Evolutionary conservation across 1,284 basidiomycete species (phyloP).

Genomic region (Ceratobasidium sp.): DNA sequence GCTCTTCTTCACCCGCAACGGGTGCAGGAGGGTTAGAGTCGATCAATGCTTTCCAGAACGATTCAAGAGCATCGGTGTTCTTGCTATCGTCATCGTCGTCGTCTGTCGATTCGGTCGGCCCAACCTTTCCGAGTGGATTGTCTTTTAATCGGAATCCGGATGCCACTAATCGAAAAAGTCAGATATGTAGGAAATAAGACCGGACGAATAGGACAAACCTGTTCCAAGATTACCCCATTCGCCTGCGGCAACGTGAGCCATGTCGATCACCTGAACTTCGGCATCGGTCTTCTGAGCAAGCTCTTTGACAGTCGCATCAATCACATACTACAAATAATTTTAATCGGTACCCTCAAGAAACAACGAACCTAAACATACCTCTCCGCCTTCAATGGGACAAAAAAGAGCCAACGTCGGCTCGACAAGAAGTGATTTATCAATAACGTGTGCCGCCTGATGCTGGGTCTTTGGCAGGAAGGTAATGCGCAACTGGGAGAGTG

Average conservation of each 20-base stretch:
- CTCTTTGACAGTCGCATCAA: slow-evolving; percentile 82
- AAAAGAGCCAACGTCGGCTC: slow-evolving; percentile 85
- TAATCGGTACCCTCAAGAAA: no score
- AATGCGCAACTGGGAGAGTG: slow-evolving; percentile 5
- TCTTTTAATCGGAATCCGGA: slow-evolving; percentile 77
- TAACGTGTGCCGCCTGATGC: slow-evolving; percentile 60
- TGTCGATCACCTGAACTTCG: slow-evolving; percentile 84
- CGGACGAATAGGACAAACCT: slow-evolving; percentile 61
- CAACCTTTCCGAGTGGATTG: slow-evolving; percentile 61
- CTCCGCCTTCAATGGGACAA: slow-evolving; percentile 86
- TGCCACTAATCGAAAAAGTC: slow-evolving; percentile 74
- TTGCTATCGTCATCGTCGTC: no score
- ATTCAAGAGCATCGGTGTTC: no score
- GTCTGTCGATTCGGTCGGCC: neutral
- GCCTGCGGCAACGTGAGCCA: slow-evolving; percentile 83
- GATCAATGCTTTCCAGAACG: no score
- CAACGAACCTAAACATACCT: slow-evolving; percentile 52
- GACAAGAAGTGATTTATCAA: slow-evolving; percentile 52
- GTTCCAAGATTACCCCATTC: slow-evolving; percentile 82
- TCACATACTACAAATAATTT: slow-evolving; percentile 62
- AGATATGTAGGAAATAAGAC: slow-evolving; percentile 21
- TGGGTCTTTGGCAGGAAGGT: slow-evolving; percentile 4
- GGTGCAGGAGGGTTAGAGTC: slow-evolving; percentile 60
- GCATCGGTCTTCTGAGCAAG: slow-evolving; percentile 77
- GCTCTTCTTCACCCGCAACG: no score